These are phyloP conservation scores for Podaxis sp. DNA, from an alignment of 768 basidiomycete species.

Conservation along the genomic window DNA sequence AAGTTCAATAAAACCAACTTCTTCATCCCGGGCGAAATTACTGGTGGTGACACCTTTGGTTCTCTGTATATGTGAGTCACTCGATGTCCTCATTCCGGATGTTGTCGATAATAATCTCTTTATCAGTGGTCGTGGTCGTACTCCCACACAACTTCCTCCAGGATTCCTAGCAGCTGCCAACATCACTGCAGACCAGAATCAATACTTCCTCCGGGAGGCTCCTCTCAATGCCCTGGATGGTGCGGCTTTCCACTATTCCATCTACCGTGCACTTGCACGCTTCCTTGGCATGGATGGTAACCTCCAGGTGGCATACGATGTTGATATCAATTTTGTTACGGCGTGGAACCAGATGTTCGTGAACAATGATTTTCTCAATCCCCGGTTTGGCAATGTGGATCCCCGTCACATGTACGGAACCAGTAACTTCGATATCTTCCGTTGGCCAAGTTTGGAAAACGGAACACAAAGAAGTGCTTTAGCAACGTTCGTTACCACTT, in stretches of 20 bases:
- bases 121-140: slow-evolving; percentile 83
- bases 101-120: neutral
- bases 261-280: slow-evolving; percentile 81
- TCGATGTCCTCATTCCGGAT: neutral
- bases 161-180: slow-evolving; percentile 72
- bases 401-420: slow-evolving; percentile 89
- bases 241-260: slow-evolving; percentile 92
- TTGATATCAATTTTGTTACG: slow-evolving; percentile 78
- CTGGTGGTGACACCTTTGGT: slow-evolving; percentile 90
- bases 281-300: slow-evolving; percentile 98
- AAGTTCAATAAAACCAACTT: slow-evolving; percentile 81
- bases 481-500: slow-evolving; percentile 72
- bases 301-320: slow-evolving; percentile 85
- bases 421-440: slow-evolving; percentile 94
- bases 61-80: slow-evolving; percentile 74
- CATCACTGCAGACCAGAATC: slow-evolving; percentile 53
- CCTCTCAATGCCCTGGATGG: slow-evolving; percentile 66
- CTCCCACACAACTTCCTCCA: slow-evolving; percentile 65
- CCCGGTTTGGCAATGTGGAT: slow-evolving; percentile 62
- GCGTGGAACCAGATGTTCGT: slow-evolving; percentile 94
- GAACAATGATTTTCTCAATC: slow-evolving; percentile 83
- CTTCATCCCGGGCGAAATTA: slow-evolving; percentile 90
- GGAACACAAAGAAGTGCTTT: slow-evolving; percentile 77
- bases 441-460: slow-evolving; percentile 88
- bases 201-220: slow-evolving; percentile 79